These are phyloP conservation scores for Boeremia exigua DNA, from an alignment of 2,329 filamentous ascomycete species.

Conservation along the genomic window DNA sequence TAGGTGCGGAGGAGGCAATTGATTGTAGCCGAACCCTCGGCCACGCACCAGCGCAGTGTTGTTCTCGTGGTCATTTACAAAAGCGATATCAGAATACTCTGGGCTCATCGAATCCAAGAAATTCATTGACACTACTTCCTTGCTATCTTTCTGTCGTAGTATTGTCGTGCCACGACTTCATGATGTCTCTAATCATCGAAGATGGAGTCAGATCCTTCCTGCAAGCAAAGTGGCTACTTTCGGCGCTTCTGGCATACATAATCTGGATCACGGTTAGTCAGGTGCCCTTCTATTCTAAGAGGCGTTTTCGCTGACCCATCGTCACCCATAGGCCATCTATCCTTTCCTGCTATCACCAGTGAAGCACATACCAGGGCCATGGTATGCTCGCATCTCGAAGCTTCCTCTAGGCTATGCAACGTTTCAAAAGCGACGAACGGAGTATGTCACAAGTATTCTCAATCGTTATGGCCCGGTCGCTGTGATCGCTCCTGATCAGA, in stretches of 20 bases:
- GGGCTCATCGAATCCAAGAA: not conserved
- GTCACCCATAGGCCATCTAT: not conserved
- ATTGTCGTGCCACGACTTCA: not conserved
- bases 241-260: not conserved
- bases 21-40: not conserved
- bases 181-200: not conserved
- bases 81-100: not conserved
- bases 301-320: too few relatives aligned
- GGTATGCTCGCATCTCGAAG: conserved; percentile 7
- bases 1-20: not conserved
- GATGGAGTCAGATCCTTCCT: not conserved
- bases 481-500: conserved; percentile 7
- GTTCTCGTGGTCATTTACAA: not conserved
- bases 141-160: not conserved
- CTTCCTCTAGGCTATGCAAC: conserved; percentile 10
- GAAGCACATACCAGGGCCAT: conserved; percentile 10
- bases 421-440: conserved; percentile 1
- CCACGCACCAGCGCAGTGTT: too few relatives aligned
- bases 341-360: conserved; percentile 11
- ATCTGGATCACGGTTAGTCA: not conserved
- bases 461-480: conserved; percentile 7
- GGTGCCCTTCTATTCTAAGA: not conserved
- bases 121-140: not conserved
- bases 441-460: conserved; percentile 5
- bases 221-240: not conserved